Evolutionary conservation across 108 stramenopile species (phyloP), one percentile per base, ranked within the genome.

Genomic region (Cyclotella atomus): DNA sequence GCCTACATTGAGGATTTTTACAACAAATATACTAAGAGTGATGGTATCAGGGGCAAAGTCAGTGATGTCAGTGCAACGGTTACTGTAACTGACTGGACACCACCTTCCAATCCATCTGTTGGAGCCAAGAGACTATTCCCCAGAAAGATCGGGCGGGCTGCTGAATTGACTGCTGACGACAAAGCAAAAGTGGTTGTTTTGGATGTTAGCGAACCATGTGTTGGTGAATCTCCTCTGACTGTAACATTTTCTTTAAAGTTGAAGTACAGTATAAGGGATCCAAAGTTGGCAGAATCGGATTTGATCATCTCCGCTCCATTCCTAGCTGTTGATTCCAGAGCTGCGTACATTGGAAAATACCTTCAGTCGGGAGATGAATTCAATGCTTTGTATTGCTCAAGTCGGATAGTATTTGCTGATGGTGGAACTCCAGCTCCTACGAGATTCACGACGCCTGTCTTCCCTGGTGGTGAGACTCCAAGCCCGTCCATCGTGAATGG

Each of bases 271-370:
- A 43, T 50, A 16, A 21, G 41, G 7, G 71, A 73, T 43, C 54
- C 55, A 49, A 21, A 6, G 16, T 32, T 34, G 46, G 32, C 10
- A 9, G 23, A 33, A 30, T 52, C 34, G 33, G 36, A 53, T 67
- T 38, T 44, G 50, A 80, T 80, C 15, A 68, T 80, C 47, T 53
- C 71, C 34, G 62, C 65, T 47, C 79, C 79, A 0, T 73, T 80
- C 46, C 41, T 35, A 14, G 52, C 79, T 23, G 66, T 68, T n/a
- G 60, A 59, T 29, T 72, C 66, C 30, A 47, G 67, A 54, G 36
- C 30, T 52, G 20, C 38, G 0, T 80, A 80, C 52, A 72, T 73
- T 43, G 64, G 35, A 15, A 45, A 65, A 10, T 65, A 74, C 28
- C 27, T 74, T 30, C 60, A 65, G 44, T 35, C 41, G 2, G 63